A percentile compares a stretch with the other conserved stretches of the same genome.
These are phyloP conservation scores for Diplodia corticola DNA, from an alignment of 2,329 filamentous ascomycete species.

Conservation along the genomic window DNA sequence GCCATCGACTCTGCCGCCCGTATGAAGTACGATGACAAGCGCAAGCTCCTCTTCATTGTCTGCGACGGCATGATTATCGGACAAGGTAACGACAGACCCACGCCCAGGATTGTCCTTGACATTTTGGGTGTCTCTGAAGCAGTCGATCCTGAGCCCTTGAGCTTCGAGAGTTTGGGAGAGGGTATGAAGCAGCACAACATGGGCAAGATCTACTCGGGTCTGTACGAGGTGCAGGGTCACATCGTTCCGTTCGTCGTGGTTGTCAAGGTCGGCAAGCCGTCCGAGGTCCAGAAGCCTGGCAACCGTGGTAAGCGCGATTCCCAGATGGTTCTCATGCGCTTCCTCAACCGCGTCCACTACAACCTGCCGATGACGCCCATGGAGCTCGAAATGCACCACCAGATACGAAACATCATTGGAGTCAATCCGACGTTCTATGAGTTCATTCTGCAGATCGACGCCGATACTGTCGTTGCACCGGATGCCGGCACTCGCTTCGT, in stretches of 20 bases:
- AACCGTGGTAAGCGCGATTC: constrained; percentile 99
- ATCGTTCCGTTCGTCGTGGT: constrained; percentile 97
- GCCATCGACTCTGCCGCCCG: constrained; percentile 94
- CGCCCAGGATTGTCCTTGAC: constrained; percentile 91
- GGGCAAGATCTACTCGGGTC: constrained; percentile 96
- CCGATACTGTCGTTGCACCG: constrained; percentile 87
- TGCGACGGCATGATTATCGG: constrained; percentile 99
- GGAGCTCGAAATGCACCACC: constrained; percentile 97
- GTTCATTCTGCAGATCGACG: constrained; percentile 93
- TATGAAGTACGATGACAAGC: constrained; percentile 98
- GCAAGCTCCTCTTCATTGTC: constrained; percentile 87
- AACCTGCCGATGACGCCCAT: constrained; percentile 94
- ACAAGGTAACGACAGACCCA: constrained; percentile 94
- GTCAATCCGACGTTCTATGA: constrained; percentile 99
- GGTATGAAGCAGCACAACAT: constrained; percentile 98
- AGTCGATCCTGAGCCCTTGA: constrained; percentile 91
- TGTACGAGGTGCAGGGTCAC: constrained; percentile 97
- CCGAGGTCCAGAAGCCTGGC: constrained; percentile 73
- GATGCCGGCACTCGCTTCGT: constrained; percentile 94
- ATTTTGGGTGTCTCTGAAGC: constrained; percentile 93
- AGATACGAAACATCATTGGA: constrained; percentile 97
- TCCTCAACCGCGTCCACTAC: constrained; percentile 98
- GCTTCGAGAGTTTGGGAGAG: constrained; percentile 94
- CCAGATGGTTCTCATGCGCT: constrained; percentile 97
- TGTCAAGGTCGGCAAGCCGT: constrained; percentile 89